These are phyloP conservation scores for Calonectria crousiana DNA, from an alignment of 2,329 filamentous ascomycete species.

Conservation along the genomic window DNA sequence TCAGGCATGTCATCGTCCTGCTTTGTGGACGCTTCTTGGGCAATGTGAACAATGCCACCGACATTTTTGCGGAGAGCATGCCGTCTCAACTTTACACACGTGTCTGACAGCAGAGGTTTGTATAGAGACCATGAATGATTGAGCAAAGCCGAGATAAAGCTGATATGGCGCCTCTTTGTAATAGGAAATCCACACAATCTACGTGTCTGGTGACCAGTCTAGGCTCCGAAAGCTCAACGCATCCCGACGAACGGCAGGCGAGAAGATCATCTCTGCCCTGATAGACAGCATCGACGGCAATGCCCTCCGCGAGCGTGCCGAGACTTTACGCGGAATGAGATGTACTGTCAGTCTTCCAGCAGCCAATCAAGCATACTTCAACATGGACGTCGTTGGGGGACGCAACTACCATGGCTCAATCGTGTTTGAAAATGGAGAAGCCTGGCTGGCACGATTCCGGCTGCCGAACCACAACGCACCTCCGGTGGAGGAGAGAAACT, in stretches of 20 bases:
- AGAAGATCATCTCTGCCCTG: slow-evolving; percentile 31
- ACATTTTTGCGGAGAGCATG: slow-evolving; percentile 29
- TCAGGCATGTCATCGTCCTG: slow-evolving; percentile 26
- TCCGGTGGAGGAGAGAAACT: slow-evolving; percentile 31
- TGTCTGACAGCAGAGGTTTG: slow-evolving; percentile 26
- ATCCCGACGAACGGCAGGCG: slow-evolving; percentile 30
- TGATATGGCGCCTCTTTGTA: background rate
- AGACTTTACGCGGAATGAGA: slow-evolving; percentile 29
- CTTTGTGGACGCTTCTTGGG: slow-evolving; percentile 28
- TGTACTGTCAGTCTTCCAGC: background rate
- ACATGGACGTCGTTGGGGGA: slow-evolving; percentile 27
- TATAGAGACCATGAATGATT: background rate
- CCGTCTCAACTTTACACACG: slow-evolving; percentile 27
- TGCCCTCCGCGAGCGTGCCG: slow-evolving; percentile 28
- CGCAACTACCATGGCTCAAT: slow-evolving; percentile 27
- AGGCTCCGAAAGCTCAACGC: slow-evolving; percentile 29
- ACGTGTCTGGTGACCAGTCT: slow-evolving; percentile 20
- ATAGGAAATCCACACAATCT: background rate
- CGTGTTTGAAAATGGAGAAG: slow-evolving; percentile 23
- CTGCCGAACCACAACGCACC: slow-evolving; percentile 30
- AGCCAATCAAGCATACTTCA: slow-evolving; percentile 16
- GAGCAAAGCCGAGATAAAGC: background rate
- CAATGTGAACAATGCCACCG: slow-evolving; percentile 28
- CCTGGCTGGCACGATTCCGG: slow-evolving; percentile 33
- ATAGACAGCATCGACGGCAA: slow-evolving; percentile 30